Evolutionary conservation across 306 rosid genomes (phyloP).

Genomic region (Alnus glutinosa): DNA sequence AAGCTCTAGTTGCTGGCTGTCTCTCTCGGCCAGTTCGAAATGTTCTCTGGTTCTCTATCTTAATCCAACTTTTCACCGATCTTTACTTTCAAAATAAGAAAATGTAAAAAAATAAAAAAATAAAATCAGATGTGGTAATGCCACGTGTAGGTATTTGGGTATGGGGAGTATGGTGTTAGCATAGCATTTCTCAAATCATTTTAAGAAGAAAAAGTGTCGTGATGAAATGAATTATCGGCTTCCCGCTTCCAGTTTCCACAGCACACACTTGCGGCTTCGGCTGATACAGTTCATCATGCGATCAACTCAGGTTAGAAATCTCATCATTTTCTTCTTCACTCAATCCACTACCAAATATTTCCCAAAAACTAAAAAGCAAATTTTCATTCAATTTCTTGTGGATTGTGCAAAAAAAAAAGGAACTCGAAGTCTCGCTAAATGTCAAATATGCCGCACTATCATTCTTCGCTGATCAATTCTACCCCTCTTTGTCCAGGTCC

Average conservation of each 20-base stretch:
- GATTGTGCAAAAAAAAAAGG: slow-evolving; percentile 19
- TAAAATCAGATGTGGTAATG: too few relatives aligned
- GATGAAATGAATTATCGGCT: neutral
- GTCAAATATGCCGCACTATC: slow-evolving; percentile 80
- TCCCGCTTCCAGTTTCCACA: neutral
- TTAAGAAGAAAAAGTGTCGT: neutral
- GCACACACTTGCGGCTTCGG: slow-evolving; percentile 33
- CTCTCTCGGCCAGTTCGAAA: too few relatives aligned
- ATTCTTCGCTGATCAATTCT: slow-evolving; percentile 52
- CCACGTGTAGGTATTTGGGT: too few relatives aligned
- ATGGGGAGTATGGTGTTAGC: too few relatives aligned
- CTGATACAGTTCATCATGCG: slow-evolving; percentile 57
- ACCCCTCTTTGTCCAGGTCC: slow-evolving; percentile 49
- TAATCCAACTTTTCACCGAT: too few relatives aligned
- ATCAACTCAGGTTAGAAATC: slow-evolving; percentile 50
- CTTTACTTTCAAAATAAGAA: too few relatives aligned
- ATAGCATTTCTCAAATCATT: too few relatives aligned
- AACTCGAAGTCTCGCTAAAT: slow-evolving; percentile 47
- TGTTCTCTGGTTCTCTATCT: too few relatives aligned
- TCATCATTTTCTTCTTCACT: neutral
- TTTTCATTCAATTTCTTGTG: neutral
- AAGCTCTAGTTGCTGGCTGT: too few relatives aligned
- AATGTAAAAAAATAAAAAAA: too few relatives aligned
- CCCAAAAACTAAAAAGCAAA: neutral
- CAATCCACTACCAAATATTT: neutral